Base-by-base conservation (phyloP, 768 basidiomycete genomes). In the Guyanaporus albipodus region DNA sequence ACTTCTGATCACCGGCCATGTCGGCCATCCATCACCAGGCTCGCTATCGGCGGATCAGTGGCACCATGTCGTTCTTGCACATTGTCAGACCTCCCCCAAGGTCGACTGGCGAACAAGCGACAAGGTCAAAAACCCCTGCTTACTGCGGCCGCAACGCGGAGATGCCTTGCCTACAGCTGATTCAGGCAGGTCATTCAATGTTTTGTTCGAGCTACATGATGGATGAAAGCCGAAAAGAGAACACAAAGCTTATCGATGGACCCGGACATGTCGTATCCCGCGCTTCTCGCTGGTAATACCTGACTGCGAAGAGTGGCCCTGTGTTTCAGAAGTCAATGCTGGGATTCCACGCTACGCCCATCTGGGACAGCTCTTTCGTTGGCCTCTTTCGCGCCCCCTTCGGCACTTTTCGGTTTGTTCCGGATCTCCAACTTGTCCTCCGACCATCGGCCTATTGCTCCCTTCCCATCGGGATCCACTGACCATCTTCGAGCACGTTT, bases 381-480 rank as follows among this genome's bases (percentile, higher is more conserved):
- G 27, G 10, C 33, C 31, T 22, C 27, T 22, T 22, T n/a, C 6
- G 43, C 15, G 14, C 43, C 26, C 34, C 15, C 3, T 14, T 40
- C 33, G 38, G 33, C 12, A 27, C 29, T 14, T 14, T 23, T 26
- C 24, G 38, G 24, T 8, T 17, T 15, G 6, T 6, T 29, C 10
- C 11, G 7, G 26, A 41, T 27, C 14, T 48, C 46, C 12, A 39
- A 48, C 46, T n/a, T n/a, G 28, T 18, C 1, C 22, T 10, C 34
- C 47, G 47, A 48, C 17, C 34, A 42, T 37, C 47, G 47, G 34
- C 27, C 47, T 36, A n/a, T 36, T 28, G 17, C 9, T 21, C 6
- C 28, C 33, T 35, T 47, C 38, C 46, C 34, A 19, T 39, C 45
- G 18, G 31, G 45, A 46, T 47, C 33, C 39, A 19, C 46, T 38